Evolutionary conservation across 78 protist species (phyloP).

Genomic region (Monocercomonoides exilis): DNA sequence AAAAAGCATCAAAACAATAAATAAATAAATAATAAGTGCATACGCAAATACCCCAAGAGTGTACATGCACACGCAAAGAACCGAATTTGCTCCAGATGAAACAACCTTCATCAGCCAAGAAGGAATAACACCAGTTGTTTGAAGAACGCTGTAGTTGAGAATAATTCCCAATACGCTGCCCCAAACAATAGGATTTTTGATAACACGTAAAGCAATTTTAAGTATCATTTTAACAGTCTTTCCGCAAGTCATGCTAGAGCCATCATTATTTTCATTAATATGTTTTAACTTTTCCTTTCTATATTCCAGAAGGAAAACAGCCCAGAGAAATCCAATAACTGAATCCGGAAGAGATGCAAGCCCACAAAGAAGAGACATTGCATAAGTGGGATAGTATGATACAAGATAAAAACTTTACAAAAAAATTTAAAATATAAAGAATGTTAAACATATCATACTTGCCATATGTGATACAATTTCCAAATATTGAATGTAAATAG

Average conservation of each 20-base stretch:
- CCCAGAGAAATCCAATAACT: neutral
- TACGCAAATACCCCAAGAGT: neutral
- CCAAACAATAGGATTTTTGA: neutral
- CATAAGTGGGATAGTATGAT: neutral
- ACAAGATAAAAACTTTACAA: neutral
- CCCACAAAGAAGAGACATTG: neutral
- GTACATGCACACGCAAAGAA: neutral
- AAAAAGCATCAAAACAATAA: neutral
- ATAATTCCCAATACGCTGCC: neutral
- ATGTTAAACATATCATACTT: neutral
- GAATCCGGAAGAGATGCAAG: neutral
- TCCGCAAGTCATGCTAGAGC: neutral
- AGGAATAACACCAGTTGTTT: neutral
- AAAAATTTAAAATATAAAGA: neutral
- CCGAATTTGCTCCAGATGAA: neutral
- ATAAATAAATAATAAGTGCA: neutral
- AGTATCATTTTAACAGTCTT: neutral
- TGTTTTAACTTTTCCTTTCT: neutral
- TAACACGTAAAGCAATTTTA: neutral
- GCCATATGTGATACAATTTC: neutral
- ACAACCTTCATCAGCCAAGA: neutral
- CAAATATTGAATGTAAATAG: neutral
- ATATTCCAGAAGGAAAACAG: neutral
- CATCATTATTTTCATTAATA: neutral
- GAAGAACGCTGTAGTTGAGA: neutral